A percentile compares a stretch with the other conserved stretches of the same genome.
phyloP scores from a whole-genome alignment of 2,329 filamentous ascomycete genomes.

The Alternaria burnsii region DNA sequence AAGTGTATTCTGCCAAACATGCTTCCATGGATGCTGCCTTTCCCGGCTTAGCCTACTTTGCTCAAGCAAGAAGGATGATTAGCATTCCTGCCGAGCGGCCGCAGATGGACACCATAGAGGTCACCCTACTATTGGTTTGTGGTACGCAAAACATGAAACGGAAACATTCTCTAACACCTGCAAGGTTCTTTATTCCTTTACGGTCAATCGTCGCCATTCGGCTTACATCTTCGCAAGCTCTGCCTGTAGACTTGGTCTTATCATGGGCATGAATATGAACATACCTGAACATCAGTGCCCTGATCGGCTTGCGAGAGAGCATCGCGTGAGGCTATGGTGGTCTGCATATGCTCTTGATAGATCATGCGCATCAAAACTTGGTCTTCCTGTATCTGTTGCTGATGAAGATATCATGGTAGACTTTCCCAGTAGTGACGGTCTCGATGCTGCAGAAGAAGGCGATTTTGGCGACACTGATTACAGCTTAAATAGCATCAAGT shows the following conservation, averaged over 20 bases:
- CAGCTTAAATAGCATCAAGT: neutral
- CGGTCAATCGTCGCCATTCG: neutral
- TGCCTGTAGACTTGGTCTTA: neutral
- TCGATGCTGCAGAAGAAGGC: neutral
- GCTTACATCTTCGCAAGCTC: neutral
- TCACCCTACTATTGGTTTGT: neutral
- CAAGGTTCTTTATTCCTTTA: neutral
- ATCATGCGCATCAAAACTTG: neutral
- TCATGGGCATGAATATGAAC: neutral
- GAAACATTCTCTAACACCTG: too few species aligned
- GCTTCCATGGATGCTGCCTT: neutral
- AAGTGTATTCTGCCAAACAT: neutral
- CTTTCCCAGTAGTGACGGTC: neutral
- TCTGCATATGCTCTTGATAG: neutral
- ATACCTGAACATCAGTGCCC: neutral
- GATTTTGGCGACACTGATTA: neutral
- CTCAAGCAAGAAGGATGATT: neutral
- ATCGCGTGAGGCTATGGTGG: neutral
- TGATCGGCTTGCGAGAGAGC: neutral
- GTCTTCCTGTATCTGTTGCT: neutral
- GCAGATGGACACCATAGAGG: neutral
- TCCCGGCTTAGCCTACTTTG: neutral
- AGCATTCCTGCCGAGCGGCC: neutral
- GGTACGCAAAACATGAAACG: neutral
- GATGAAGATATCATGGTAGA: constrained; percentile 1